Evolutionary conservation across 1,139 yeast species (phyloP).

Genomic region (Citeromyces siamensis): DNA sequence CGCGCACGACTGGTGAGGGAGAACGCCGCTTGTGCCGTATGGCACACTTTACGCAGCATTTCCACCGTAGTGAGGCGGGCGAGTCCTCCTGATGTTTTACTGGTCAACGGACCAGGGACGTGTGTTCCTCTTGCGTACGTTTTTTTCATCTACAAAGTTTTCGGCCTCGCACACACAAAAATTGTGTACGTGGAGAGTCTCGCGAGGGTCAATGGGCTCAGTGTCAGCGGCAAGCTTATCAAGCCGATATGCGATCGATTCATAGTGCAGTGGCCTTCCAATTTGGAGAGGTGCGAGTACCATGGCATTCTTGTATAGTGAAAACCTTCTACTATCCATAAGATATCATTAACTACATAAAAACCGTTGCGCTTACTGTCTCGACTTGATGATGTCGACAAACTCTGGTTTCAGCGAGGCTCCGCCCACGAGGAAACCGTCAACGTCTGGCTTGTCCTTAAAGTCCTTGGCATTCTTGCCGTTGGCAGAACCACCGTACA

Average conservation of each 20-base stretch:
- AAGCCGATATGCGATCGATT: conserved; percentile 66
- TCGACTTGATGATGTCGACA: conserved; percentile 86
- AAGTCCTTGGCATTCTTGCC: conserved; percentile 88
- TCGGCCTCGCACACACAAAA: conserved; percentile 40
- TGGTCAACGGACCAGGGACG: conserved; percentile 94
- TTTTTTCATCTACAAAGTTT: conserved; percentile 36
- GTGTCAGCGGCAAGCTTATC: conserved; percentile 64
- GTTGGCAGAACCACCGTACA: conserved; percentile 98
- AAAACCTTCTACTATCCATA: no score
- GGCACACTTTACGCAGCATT: conserved; percentile 35
- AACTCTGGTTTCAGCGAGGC: conserved; percentile 98
- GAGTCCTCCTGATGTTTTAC: conserved; percentile 35
- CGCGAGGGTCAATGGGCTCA: conserved; percentile 69
- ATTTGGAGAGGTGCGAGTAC: conserved; percentile 57
- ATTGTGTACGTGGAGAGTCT: conserved; percentile 79
- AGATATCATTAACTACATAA: no score
- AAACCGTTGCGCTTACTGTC: conserved; percentile 58
- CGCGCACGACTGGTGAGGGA: conserved; percentile 31
- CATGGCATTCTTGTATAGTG: conserved; percentile 58
- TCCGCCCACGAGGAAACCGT: conserved; percentile 99
- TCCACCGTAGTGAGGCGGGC: conserved; percentile 6
- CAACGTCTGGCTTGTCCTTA: conserved; percentile 88
- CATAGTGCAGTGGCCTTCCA: conserved; percentile 73
- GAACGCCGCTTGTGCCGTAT: conserved; percentile 23
- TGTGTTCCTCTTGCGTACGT: conserved; percentile 67